Evolutionary conservation across 208 protist species (phyloP), one percentile per base, ranked within the genome.

Genomic region (Leishmania mexicana): DNA sequence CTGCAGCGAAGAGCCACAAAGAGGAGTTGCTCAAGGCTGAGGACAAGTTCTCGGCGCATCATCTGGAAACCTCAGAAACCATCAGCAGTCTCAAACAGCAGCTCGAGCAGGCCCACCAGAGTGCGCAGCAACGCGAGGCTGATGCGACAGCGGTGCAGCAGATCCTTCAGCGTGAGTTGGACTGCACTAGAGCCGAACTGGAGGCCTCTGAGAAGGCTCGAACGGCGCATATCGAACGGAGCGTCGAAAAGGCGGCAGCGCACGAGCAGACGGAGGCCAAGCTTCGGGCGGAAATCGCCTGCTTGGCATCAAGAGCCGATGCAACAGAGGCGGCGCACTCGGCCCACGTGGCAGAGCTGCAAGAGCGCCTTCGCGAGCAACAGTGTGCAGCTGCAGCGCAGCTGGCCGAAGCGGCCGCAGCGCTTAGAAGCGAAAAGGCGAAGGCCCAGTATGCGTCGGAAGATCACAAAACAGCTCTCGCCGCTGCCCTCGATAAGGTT

Each of bases 171-270:
- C 31, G 31, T 2, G 42, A 19, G 42, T 58, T 82, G 45, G 40
- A 47, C 38, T 31, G 10, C 13, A 31, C 62, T 2, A 70, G 60
- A n/a, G 45, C 73, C 13, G 78, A 78, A 58, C 60, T 83, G 40
- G 45, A 57, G 11, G 74, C 73, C 10, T 82, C 79, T 6, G 79
- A 82, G 54, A 42, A 81, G 42, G 49, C 62, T 42, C 77, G 77
- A 51, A 40, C 51, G 45, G 31, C 71, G 49, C 70, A 81, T 19
- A 70, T 70, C 17, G 57, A 77, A 40, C 79, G 71, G 54, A 65
- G 38, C n/a, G 24, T 78, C 3, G 71, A 82, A 45, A 57, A 82
- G 79, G 24, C 70, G n/a, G 17, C 40, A 2, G 71, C 42, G 31
- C 72, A 78, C 53, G 78, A 75, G 15, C 35, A 62, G 42, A 68